Evolutionary conservation across 352 stramenopile species (phyloP).

Genomic region (Pythium sp.): DNA sequence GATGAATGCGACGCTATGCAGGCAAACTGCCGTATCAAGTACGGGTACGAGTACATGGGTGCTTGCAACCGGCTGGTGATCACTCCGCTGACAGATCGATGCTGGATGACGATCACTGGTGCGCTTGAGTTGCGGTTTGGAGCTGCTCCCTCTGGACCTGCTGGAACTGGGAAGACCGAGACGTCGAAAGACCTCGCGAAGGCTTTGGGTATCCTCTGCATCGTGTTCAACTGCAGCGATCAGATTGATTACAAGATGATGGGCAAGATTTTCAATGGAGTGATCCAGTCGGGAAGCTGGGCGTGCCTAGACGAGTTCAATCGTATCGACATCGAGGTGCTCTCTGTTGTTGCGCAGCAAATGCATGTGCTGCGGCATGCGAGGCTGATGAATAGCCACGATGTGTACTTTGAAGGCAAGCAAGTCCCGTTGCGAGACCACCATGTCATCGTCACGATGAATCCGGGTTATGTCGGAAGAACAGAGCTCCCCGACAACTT

Average conservation of each 20-base stretch:
- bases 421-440: constrained; percentile 58
- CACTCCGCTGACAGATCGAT: constrained; percentile 91
- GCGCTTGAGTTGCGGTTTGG: constrained; percentile 88
- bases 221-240: constrained; percentile 96
- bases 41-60: constrained; percentile 93
- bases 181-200: constrained; percentile 94
- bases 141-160: constrained; percentile 84
- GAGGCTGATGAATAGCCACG: constrained; percentile 25
- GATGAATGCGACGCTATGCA: constrained; percentile 64
- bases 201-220: constrained; percentile 89
- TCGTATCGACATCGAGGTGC: constrained; percentile 84
- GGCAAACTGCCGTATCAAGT: constrained; percentile 68
- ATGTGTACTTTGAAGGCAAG: constrained; percentile 58
- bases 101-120: constrained; percentile 92
- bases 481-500: constrained; percentile 86
- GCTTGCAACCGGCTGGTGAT: constrained; percentile 90
- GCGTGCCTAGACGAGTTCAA: constrained; percentile 91
- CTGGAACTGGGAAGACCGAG: constrained; percentile 93
- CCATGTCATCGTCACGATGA: constrained; percentile 89
- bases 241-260: constrained; percentile 92
- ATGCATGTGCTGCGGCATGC: constrained; percentile 69
- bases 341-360: constrained; percentile 87
- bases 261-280: constrained; percentile 84
- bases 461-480: constrained; percentile 74
- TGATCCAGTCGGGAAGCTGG: constrained; percentile 78